Evolutionary conservation across 2,329 filamentous ascomycete genomes (phyloP), one percentile per base, ranked within the genome.

Genomic region (Blastomyces gilchristii): DNA sequence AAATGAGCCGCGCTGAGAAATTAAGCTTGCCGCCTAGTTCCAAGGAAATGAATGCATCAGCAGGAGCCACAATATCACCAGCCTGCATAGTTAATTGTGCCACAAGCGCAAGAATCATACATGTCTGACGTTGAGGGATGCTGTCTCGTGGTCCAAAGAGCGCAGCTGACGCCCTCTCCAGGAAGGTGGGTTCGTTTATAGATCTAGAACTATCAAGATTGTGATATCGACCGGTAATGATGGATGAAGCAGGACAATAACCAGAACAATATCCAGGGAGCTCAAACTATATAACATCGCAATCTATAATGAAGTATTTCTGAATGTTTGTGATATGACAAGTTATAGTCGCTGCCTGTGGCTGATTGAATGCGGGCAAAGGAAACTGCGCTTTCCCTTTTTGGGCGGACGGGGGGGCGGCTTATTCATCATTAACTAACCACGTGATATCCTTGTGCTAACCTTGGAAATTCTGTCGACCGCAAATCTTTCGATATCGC

Each of bases 371-470:
- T 34, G 47, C 28, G 31, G 52, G 52, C 28, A 31, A 31, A 22
- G 11, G 9, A 31, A 18, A 31, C 3, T 5, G 6, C 31, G 31
- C 53, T 14, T 57, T 41, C 54, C 54, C 54, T 25, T 3, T 54
- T 37, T 54, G 28, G 31, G 39, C 28, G 49, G 14, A 28, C 7
- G 6, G 9, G 6, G 6, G 2, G 25, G n/a, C 54, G 8, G 57
- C 65, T 66, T 60, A 66, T 57, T 66, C 37, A 66, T 16, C 57
- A 22, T 22, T 22, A 22, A 22, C n/a, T 1, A 45, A 18, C 22
- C 63, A 64, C 58, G 63, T 66, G 63, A 63, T 41, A 31, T 41
- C 53, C 22, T 39, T 8, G 31, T 25, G 31, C 59, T 47, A 43
- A 61, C n/a, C n/a, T n/a, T n/a, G n/a, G n/a, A 31, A 31, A 61